Evolutionary conservation across 495 filamentous ascomycete genomes (phyloP), one percentile per base, ranked within the genome.

Genomic region (Lichenothelia convexa): DNA sequence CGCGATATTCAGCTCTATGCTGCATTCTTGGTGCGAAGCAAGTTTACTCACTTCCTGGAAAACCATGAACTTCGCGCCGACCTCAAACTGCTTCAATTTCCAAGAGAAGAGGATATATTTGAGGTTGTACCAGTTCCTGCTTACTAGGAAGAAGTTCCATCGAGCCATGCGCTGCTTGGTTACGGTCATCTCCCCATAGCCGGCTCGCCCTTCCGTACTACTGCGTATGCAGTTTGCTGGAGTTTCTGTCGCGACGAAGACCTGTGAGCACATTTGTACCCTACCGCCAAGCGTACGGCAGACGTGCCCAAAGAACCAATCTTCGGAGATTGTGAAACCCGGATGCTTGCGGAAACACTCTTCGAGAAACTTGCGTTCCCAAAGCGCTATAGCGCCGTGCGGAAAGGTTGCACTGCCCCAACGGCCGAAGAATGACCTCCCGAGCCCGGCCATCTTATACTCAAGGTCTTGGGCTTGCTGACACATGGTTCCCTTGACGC

Each of bases 101-200:
- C 63, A 65, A 26, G 50, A 57, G 5, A 45, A 48, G 2, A 63
- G 22, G 12, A 67, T 60, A 39, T 65, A 67, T 12, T 45, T 43
- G 35, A 63, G 39, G 41, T 67, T 57, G 30, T 63, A 58, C 43
- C 54, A 65, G 35, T 65, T 57, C 5, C 60, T 57, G 20, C 55
- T 58, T 1, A 63, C 60, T 30, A 64, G 58, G 46, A 67, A 67
- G 48, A 64, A 67, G 30, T 65, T 66, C 63, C 63, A 67, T 13
- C 61, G 48, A 32, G 53, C 54, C 41, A 67, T 65, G 11, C 63
- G 51, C 38, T 67, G 63, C 30, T 52, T 51, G 47, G 59, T 60
- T 18, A 65, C 50, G 0, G 63, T 65, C 63, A 61, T 65, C 39
- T 67, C 63, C 2, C n/a, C n/a, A n/a, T n/a, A n/a, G n/a, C n/a